Evolutionary conservation across 805 yeast species (phyloP).

Genomic region (Danielozyma ontarioensis): DNA sequence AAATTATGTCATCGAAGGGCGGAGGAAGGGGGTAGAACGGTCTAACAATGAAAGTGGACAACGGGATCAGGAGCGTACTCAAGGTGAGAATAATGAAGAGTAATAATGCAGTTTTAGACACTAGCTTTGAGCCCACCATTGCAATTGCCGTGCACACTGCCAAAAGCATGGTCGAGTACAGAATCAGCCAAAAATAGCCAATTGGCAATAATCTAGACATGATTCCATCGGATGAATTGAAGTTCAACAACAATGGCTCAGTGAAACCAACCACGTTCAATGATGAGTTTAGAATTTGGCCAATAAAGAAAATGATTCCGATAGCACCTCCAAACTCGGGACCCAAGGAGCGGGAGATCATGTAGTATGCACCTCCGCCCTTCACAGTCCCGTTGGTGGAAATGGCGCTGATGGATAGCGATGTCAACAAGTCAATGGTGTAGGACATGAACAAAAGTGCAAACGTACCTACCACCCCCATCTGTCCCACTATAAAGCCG

Average conservation of each 20-base stretch:
- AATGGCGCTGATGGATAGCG: constrained; percentile 88
- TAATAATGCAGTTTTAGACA: constrained; percentile 75
- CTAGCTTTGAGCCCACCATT: constrained; percentile 73
- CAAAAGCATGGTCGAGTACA: constrained; percentile 67
- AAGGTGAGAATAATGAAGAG: constrained; percentile 61
- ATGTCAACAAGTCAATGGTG: constrained; percentile 75
- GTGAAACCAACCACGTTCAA: constrained; percentile 93
- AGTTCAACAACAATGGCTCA: constrained; percentile 81
- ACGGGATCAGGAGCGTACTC: constrained; percentile 77
- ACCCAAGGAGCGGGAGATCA: constrained; percentile 92
- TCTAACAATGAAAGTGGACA: constrained; percentile 60
- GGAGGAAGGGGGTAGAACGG: constrained; percentile 52
- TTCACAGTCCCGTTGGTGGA: constrained; percentile 96
- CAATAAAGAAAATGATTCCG: constrained; percentile 89
- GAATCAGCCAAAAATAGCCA: constrained; percentile 61
- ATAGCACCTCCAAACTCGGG: constrained; percentile 99
- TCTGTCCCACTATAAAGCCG: constrained; percentile 92
- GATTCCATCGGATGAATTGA: constrained; percentile 59
- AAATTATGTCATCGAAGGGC: constrained; percentile 40
- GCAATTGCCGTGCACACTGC: constrained; percentile 72
- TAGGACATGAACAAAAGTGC: constrained; percentile 67
- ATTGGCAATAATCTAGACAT: constrained; percentile 58
- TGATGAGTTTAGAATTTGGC: constrained; percentile 88
- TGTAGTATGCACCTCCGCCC: constrained; percentile 98
- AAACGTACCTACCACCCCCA: constrained; percentile 81